Base-by-base conservation (phyloP, 1,284 basidiomycete genomes). In the Microbotryomycetes sp. region DNA sequence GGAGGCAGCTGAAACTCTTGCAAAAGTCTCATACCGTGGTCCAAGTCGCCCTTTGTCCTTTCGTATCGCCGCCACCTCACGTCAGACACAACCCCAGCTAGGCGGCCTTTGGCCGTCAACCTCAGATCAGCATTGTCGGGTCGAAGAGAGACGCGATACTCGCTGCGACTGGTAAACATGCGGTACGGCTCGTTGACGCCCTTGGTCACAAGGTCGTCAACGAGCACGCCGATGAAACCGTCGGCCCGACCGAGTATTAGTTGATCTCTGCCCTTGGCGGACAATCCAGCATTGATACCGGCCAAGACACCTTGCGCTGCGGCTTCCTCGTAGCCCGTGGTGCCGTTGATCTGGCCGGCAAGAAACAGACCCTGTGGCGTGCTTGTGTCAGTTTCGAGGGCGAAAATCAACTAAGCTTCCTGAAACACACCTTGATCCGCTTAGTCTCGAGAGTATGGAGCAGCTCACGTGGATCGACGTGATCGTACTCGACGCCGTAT, bases 401-500 rank as follows among this genome's bases (percentile, higher is more conserved):
- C 49, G n/a, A 28, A 24, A 11, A 46, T 21, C n/a, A 28, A 27
- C 13, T 6, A 26, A 41, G n/a, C n/a, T n/a, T n/a, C 27, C 41
- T 4, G 27, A 30, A 5, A 51, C 64, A 45, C 68, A 84, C 86
- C 71, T 81, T 77, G 57, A 93, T 88, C 18, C 85, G 81, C 72
- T 90, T 90, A 0, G 89, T 91, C 74, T 93, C 88, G 57, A 93
- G 79, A 0, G 88, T 90, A 15, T 87, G 78, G 29, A 77, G 78
- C 45, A 93, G 79, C 69, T 92, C 89, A 41, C 88, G 79, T 5
- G 91, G 85, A 75, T 93, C 90, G n/a, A 93, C 81, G 71, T 90
- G 85, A 70, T 93, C 91, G 69, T 93, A 94, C 73, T 94, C 90
- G 35, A 94, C 90, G 1, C 91, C 91, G 75, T 93, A 94, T 0